These are phyloP conservation scores for Aureobasidium musti DNA, from an alignment of 2,329 filamentous ascomycete species.

Conservation along the genomic window DNA sequence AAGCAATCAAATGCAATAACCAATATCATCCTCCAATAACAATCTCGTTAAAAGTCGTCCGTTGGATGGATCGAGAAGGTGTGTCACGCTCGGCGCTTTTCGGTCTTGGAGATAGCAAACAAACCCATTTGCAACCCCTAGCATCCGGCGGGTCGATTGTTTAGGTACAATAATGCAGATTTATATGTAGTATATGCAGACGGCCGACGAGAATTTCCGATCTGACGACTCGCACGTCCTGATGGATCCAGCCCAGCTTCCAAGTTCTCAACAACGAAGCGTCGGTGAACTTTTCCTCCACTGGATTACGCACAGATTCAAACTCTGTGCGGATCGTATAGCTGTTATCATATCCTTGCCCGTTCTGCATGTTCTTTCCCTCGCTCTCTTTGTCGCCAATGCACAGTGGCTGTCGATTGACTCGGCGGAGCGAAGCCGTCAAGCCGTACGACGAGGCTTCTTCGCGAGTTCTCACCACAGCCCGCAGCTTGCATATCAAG, in stretches of 20 bases:
- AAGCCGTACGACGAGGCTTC: slow-evolving; percentile 19
- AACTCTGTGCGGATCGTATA: slow-evolving; percentile 6
- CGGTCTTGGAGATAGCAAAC: slow-evolving; percentile 18
- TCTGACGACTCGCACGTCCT: slow-evolving; percentile 15
- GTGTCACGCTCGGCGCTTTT: slow-evolving; percentile 9
- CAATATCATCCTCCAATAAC: slow-evolving; percentile 21
- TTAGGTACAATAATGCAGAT: slow-evolving; percentile 11
- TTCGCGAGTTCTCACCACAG: slow-evolving; percentile 2
- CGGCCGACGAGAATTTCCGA: slow-evolving; percentile 8
- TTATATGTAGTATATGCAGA: slow-evolving; percentile 10
- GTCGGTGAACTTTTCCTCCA: slow-evolving; percentile 10
- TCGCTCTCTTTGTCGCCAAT: background rate
- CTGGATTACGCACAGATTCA: slow-evolving; percentile 15
- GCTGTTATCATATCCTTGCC: slow-evolving; percentile 22
- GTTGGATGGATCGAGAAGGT: slow-evolving; percentile 17
- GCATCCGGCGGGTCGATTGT: slow-evolving; percentile 6
- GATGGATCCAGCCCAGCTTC: background rate
- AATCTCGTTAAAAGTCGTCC: slow-evolving; percentile 18
- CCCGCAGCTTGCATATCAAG: slow-evolving; percentile 22
- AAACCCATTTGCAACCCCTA: background rate
- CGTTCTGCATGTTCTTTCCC: slow-evolving; percentile 11
- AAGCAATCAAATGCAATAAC: slow-evolving; percentile 24
- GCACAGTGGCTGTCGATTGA: slow-evolving; percentile 25
- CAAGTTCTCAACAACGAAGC: slow-evolving; percentile 16
- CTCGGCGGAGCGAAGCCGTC: slow-evolving; percentile 20